Base-by-base conservation (phyloP, 2,329 filamentous ascomycete genomes). In the Hortaea werneckii region DNA sequence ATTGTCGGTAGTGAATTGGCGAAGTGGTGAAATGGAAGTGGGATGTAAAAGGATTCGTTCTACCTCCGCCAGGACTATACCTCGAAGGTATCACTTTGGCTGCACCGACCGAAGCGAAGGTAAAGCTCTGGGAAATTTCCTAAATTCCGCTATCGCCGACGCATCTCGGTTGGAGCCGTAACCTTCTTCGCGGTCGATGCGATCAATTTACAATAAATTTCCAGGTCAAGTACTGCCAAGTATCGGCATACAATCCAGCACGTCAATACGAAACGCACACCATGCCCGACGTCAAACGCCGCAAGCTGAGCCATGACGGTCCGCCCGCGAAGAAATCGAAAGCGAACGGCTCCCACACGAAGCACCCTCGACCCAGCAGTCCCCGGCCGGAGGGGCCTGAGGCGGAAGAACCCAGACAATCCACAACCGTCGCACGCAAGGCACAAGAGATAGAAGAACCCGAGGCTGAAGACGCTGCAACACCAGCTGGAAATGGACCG, bases 1-100 rank as follows among this genome's bases (percentile, higher is more conserved):
- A 94, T 94, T 29, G 27, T 47, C 20, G 2, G 20, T 2, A 20
- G 20, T 20, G 4, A 4, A 20, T 20, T 20, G 20, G 20, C 32
- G 8, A 37, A 12, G 32, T 37, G 32, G 9, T 10, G 28, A 42
- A 6, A 10, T 37, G 41, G 20, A 20, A 20, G 20, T 20, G 20
- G 20, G 20, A 20, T 20, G 20, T 20, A 20, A 20, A 20, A 20
- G 20, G 20, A 20, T 20, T 20, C 20, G 20, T 20, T 2, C 20
- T 20, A 20, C 20, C 20, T 20, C 20, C 20, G 20, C 20, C 20
- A n/a, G n/a, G n/a, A n/a, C 12, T 6, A n/a, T n/a, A n/a, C n/a
- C n/a, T n/a, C n/a, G n/a, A n/a, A n/a, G n/a, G 32, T 35, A 35
- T 35, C 32, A 35, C 9, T 35, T 20, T 20, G 20, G 20, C 20